A percentile compares a stretch with the other conserved stretches of the same genome.
Conservation (phyloP, 345 rosid species). For the Eucalyptus erythrocorys region DNA sequence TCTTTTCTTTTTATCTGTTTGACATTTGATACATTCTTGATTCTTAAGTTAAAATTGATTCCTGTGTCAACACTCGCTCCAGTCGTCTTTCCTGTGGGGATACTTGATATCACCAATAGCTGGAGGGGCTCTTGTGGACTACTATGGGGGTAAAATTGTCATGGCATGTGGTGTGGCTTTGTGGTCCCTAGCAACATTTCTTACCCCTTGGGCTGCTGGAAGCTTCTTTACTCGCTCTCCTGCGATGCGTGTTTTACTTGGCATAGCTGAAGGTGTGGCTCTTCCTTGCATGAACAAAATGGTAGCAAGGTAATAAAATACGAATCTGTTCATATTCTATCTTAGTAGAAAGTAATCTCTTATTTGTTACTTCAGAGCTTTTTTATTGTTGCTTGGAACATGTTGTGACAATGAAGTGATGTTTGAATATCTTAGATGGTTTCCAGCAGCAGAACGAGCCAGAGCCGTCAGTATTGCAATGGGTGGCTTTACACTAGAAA, state of each 20-base stretch:
- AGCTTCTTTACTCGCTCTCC: slow-evolving; percentile 56
- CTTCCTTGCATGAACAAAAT: slow-evolving; percentile 98
- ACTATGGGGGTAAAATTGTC: slow-evolving; percentile 83
- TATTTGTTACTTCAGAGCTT: not conserved
- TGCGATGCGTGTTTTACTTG: slow-evolving; percentile 70
- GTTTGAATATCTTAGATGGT: slow-evolving; percentile 63
- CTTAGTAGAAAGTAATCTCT: not conserved
- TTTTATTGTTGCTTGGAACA: not conserved
- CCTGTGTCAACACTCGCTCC: slow-evolving; percentile 4
- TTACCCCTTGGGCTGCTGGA: slow-evolving; percentile 99
- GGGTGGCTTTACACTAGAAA: slow-evolving; percentile 93
- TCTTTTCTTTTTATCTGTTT: not conserved
- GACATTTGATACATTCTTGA: not conserved
- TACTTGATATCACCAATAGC: slow-evolving; percentile 86
- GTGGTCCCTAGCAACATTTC: slow-evolving; percentile 92
- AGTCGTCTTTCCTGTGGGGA: slow-evolving; percentile 98
- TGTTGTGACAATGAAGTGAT: slow-evolving; percentile 11
- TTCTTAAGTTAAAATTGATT: not conserved
- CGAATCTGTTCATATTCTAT: slow-evolving; percentile 3
- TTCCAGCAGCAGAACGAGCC: slow-evolving; percentile 83
- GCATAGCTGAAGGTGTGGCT: slow-evolving; percentile 97
- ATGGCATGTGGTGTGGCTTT: slow-evolving; percentile 93
- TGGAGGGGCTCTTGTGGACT: slow-evolving; percentile 88
- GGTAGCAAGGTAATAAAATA: slow-evolving; percentile 63
- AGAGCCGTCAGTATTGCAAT: slow-evolving; percentile 93